These are phyloP conservation scores for Pseudogymnoascus sp. DNA, from an alignment of 2,329 filamentous ascomycete species.

Conservation along the genomic window DNA sequence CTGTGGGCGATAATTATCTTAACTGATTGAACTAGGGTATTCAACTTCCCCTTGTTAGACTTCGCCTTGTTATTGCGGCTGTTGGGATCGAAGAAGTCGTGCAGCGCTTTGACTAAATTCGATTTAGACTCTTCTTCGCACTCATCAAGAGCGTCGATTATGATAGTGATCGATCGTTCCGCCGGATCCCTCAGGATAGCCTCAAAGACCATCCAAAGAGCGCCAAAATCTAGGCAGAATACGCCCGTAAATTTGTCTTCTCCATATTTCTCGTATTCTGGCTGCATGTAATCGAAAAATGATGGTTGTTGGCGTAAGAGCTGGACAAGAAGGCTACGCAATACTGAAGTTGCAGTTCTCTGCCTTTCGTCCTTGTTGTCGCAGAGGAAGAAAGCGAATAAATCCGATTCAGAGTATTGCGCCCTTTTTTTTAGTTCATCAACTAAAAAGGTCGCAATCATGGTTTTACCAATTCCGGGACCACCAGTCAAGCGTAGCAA, in stretches of 20 bases:
- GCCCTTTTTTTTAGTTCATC: not conserved
- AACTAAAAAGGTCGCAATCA: slow-evolving; percentile 8
- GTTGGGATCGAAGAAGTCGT: not conserved
- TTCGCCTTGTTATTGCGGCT: not conserved
- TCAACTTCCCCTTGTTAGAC: not conserved
- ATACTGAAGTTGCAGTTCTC: slow-evolving; percentile 1
- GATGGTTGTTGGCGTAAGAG: slow-evolving; percentile 1
- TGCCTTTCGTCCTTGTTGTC: slow-evolving; percentile 8
- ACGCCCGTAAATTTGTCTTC: not conserved
- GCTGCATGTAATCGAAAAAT: not conserved
- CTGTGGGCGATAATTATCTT: not conserved
- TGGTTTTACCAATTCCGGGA: slow-evolving; percentile 10
- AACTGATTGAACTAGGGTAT: not conserved
- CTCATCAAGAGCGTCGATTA: slow-evolving; percentile 10
- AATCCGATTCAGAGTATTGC: not conserved
- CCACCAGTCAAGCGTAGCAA: slow-evolving; percentile 6
- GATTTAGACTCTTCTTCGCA: not conserved
- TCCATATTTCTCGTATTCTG: not conserved
- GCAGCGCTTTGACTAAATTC: not conserved
- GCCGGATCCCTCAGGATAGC: not conserved
- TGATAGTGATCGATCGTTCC: not conserved
- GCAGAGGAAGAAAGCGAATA: slow-evolving; percentile 7
- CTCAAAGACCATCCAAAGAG: slow-evolving; percentile 1
- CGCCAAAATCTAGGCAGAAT: not conserved
- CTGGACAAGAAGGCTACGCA: slow-evolving; percentile 10